A percentile compares a stretch with the other conserved stretches of the same genome.
These are phyloP conservation scores for Effrenium voratum DNA, from an alignment of 73 alveolate species.

Conservation along the genomic window DNA sequence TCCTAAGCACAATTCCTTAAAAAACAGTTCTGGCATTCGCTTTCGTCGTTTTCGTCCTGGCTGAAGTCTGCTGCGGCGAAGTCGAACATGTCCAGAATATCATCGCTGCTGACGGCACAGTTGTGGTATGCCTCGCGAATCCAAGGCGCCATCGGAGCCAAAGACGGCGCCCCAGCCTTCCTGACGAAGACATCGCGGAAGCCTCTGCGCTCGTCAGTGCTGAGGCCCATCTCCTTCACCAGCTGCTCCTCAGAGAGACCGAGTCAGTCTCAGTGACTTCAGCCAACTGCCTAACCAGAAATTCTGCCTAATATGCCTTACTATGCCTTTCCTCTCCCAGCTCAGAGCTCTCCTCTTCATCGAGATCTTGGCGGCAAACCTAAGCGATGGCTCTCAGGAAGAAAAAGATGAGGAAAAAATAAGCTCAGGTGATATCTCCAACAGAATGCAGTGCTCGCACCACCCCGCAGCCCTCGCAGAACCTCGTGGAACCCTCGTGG, in stretches of 20 bases:
- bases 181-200: constrained; percentile 33
- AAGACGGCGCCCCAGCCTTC: not conserved
- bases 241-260: constrained; percentile 1
- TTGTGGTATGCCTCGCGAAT: constrained; percentile 12
- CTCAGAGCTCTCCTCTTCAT: not conserved
- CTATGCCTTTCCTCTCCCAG: too few relatives aligned
- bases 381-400: too few relatives aligned
- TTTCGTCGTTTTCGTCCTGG: not conserved
- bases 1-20: not conserved
- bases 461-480: too few relatives aligned
- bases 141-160: not conserved
- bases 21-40: not conserved
- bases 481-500: too few relatives aligned
- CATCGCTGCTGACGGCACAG: constrained; percentile 25
- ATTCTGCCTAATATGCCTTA: too few relatives aligned
- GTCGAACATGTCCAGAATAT: constrained; percentile 44
- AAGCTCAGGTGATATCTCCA: too few relatives aligned
- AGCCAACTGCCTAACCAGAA: not conserved
- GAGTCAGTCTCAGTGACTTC: not conserved
- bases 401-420: too few relatives aligned
- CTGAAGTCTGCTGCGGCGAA: constrained; percentile 12
- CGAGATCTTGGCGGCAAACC: not conserved
- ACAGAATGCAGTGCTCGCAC: too few relatives aligned
- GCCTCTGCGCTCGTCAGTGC: not conserved
- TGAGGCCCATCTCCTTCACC: not conserved